Conservation (phyloP, 352 stramenopile genomes). For the Pythium myriotylum region DNA sequence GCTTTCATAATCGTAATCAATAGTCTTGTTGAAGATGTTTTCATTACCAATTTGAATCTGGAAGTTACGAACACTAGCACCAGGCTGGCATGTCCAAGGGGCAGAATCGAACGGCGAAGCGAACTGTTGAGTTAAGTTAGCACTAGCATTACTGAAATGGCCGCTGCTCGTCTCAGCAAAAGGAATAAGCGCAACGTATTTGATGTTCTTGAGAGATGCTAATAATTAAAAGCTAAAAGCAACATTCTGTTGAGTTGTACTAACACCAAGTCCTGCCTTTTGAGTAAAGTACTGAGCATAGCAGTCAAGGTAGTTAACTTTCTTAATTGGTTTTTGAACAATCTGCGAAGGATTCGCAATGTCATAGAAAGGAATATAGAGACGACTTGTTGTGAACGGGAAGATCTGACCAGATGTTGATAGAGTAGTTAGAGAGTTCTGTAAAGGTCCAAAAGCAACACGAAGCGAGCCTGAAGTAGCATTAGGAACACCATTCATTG, state of each 20-base stretch:
- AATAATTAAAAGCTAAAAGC: conserved; percentile 20
- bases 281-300: conserved; percentile 30
- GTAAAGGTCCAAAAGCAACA: conserved; percentile 21
- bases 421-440: conserved; percentile 19
- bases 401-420: conserved; percentile 8
- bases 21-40: conserved; percentile 34
- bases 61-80: conserved; percentile 24
- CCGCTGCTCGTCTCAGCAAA: conserved; percentile 21
- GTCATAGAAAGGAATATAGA: conserved; percentile 39
- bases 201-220: conserved; percentile 27
- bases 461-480: not conserved
- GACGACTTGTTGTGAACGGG: conserved; percentile 23
- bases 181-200: conserved; percentile 26
- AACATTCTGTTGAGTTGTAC: conserved; percentile 19
- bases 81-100: conserved; percentile 32
- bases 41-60: conserved; percentile 32
- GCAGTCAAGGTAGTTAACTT: conserved; percentile 25
- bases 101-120: conserved; percentile 30
- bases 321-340: conserved; percentile 33
- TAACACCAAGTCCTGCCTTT: conserved; percentile 20
- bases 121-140: conserved; percentile 14
- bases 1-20: conserved; percentile 27
- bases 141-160: conserved; percentile 3
- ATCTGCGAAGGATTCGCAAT: conserved; percentile 20
- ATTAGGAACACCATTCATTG: conserved; percentile 19